Conservation (phyloP, 768 basidiomycete species). For the Naganishia onofrii region DNA sequence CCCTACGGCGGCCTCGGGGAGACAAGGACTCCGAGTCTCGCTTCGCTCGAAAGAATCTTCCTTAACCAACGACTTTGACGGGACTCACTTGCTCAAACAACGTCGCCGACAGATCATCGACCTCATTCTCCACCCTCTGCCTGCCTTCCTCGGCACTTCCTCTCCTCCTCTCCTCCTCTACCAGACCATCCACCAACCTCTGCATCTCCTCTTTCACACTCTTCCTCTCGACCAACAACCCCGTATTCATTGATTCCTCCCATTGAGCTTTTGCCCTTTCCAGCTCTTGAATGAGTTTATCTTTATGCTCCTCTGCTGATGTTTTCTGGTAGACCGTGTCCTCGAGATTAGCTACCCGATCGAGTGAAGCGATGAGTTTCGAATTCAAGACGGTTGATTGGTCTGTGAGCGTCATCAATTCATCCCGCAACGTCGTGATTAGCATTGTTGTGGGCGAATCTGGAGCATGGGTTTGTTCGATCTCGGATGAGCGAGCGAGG, state of each 20-base stretch:
- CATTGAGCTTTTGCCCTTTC: constrained; percentile 83
- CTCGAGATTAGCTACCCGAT: constrained; percentile 86
- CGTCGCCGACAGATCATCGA: constrained; percentile 86
- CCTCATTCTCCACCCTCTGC: constrained; percentile 80
- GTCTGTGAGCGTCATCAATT: constrained; percentile 80
- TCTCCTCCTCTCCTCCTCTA: constrained; percentile 85
- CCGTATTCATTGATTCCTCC: constrained; percentile 83
- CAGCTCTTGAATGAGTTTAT: constrained; percentile 67
- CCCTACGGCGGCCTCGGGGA: too few relatives aligned
- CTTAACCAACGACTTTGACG: too few relatives aligned
- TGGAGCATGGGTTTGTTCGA: constrained; percentile 58
- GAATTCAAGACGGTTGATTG: constrained; percentile 86
- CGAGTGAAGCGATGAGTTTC: constrained; percentile 89
- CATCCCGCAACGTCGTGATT: constrained; percentile 72
- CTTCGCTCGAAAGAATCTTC: too few relatives aligned
- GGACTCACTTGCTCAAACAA: constrained; percentile 63
- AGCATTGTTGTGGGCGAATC: constrained; percentile 66
- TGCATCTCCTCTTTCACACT: constrained; percentile 89
- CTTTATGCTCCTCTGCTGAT: constrained; percentile 61
- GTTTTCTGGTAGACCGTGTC: constrained; percentile 61
- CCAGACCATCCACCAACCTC: constrained; percentile 88
- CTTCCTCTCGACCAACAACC: constrained; percentile 82
- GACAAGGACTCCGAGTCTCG: too few relatives aligned
- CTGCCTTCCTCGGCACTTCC: constrained; percentile 85
- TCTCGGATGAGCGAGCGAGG: background rate